These are phyloP conservation scores for Phialophora chinensis DNA, from an alignment of 2,329 filamentous ascomycete genomes.

Conservation along the genomic window DNA sequence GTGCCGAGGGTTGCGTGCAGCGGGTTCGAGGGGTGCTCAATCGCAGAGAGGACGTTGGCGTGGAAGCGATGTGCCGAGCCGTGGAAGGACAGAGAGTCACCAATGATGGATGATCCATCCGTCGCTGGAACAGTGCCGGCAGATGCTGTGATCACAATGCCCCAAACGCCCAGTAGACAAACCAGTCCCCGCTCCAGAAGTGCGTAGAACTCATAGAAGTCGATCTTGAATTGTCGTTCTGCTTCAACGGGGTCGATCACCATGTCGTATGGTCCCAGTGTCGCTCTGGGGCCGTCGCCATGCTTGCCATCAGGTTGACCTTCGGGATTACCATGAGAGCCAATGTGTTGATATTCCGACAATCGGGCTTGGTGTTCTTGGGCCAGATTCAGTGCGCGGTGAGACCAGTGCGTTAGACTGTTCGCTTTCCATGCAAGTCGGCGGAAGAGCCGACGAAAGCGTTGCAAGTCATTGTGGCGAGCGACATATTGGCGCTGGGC, in stretches of 20 bases:
- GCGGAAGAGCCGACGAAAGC: slow-evolving; percentile 33
- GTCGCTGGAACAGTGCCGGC: slow-evolving; percentile 35
- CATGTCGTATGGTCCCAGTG: slow-evolving; percentile 29
- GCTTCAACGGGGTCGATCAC: slow-evolving; percentile 45
- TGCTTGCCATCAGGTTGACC: neutral
- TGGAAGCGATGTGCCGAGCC: slow-evolving; percentile 64
- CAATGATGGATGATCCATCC: slow-evolving; percentile 32
- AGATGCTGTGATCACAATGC: slow-evolving; percentile 57
- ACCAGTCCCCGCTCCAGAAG: slow-evolving; percentile 74
- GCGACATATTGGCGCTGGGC: slow-evolving; percentile 29
- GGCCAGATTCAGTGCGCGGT: slow-evolving; percentile 32
- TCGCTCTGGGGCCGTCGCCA: slow-evolving; percentile 21
- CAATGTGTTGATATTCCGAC: slow-evolving; percentile 1
- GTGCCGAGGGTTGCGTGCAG: slow-evolving; percentile 62
- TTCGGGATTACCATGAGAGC: neutral
- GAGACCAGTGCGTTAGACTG: slow-evolving; percentile 35
- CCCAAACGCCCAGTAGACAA: slow-evolving; percentile 68
- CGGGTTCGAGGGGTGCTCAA: slow-evolving; percentile 64
- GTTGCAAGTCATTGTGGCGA: slow-evolving; percentile 29
- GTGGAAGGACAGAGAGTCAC: slow-evolving; percentile 37
- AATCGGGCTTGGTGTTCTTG: slow-evolving; percentile 27
- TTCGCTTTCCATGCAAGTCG: slow-evolving; percentile 36
- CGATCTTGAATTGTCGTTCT: slow-evolving; percentile 76
- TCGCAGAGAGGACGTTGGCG: slow-evolving; percentile 69
- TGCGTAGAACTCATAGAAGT: slow-evolving; percentile 78